A percentile compares a stretch with the other conserved stretches of the same genome.
Conservation (phyloP, 441 rosid species). For the Pelargonium myrrhifolium region DNA sequence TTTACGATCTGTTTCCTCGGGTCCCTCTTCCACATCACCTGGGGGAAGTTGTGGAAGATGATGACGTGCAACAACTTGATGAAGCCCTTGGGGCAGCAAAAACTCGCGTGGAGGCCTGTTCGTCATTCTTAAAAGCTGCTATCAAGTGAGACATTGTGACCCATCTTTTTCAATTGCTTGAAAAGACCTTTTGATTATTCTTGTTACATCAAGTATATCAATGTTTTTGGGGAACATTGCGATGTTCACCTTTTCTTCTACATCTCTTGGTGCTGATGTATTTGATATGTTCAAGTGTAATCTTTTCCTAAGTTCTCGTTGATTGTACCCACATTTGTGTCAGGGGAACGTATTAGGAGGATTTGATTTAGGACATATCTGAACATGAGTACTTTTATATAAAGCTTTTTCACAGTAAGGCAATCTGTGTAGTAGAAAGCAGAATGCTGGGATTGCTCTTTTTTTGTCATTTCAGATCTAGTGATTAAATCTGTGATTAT, state of each 20-base stretch:
- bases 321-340: too few relatives aligned
- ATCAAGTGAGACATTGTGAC: conserved; percentile 47
- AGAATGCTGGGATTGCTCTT: not conserved
- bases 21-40: conserved; percentile 66
- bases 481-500: not conserved
- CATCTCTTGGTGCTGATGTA: too few relatives aligned
- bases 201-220: not conserved
- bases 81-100: conserved; percentile 88
- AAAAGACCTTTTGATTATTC: not conserved
- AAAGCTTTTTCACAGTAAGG: conserved; percentile 1
- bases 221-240: not conserved
- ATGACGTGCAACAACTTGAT: conserved; percentile 58
- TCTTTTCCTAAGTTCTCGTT: too few relatives aligned
- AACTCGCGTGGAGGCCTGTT: conserved; percentile 67
- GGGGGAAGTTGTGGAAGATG: conserved; percentile 41
- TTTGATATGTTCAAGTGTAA: too few relatives aligned
- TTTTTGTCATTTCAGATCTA: not conserved
- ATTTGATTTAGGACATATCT: not conserved
- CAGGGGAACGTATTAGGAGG: not conserved
- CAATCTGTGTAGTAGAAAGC: not conserved
- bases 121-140: conserved; percentile 81
- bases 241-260: not conserved
- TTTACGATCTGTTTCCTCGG: conserved; percentile 71
- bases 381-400: not conserved
- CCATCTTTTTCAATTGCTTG: not conserved